Percentiles rank a stretch among this genome's conserved stretches.
These are phyloP conservation scores for Pichia exigua DNA, from an alignment of 805 yeast genomes.

Conservation along the genomic window DNA sequence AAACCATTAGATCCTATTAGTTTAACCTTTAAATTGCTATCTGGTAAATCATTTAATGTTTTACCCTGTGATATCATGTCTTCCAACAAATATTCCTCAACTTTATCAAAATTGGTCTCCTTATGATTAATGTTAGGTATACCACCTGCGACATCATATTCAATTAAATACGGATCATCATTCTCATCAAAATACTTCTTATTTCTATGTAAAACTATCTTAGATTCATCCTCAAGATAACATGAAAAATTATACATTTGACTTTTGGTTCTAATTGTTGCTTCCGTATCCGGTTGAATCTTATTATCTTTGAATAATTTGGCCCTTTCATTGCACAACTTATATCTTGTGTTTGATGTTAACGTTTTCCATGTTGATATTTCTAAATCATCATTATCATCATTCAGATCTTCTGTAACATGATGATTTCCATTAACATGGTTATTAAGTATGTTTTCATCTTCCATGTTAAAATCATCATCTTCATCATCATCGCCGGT, in stretches of 20 bases:
- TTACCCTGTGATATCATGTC: slow-evolving; percentile 25
- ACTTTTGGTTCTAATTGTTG: slow-evolving; percentile 54
- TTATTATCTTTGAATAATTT: slow-evolving; percentile 53
- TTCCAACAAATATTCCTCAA: slow-evolving; percentile 39
- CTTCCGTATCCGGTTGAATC: slow-evolving; percentile 61
- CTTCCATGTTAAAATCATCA: slow-evolving; percentile 4
- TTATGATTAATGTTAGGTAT: slow-evolving; percentile 55
- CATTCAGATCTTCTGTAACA: slow-evolving; percentile 14
- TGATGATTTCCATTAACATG: neutral
- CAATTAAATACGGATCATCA: slow-evolving; percentile 62
- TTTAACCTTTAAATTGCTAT: slow-evolving; percentile 34
- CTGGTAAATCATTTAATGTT: slow-evolving; percentile 28
- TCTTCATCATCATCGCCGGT: slow-evolving; percentile 19
- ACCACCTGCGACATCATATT: slow-evolving; percentile 79
- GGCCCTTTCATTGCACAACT: slow-evolving; percentile 61
- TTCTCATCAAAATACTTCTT: slow-evolving; percentile 38
- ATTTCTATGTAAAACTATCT: slow-evolving; percentile 28
- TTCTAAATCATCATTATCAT: slow-evolving; percentile 49
- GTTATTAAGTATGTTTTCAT: neutral
- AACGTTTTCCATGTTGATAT: slow-evolving; percentile 76
- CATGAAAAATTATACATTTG: slow-evolving; percentile 58
- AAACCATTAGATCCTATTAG: slow-evolving; percentile 54
- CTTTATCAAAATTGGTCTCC: slow-evolving; percentile 40
- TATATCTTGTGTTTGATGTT: slow-evolving; percentile 73
- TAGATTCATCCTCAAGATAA: slow-evolving; percentile 33